A percentile compares a stretch with the other conserved stretches of the same genome.
Evolutionary conservation across 2,329 filamentous ascomycete species (phyloP).

Genomic region (Biscogniauxia mediterranea): DNA sequence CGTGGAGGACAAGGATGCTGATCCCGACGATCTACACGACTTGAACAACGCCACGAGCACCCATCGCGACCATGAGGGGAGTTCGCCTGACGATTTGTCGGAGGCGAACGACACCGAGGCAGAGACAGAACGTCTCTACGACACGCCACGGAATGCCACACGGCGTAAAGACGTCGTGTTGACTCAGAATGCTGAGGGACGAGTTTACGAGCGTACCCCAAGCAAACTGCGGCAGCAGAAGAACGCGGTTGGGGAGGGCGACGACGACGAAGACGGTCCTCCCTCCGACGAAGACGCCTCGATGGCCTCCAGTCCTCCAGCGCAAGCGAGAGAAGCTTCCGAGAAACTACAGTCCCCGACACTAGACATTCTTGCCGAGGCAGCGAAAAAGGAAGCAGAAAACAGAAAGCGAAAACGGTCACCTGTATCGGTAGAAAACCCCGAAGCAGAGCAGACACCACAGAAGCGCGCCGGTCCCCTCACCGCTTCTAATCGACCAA

Average conservation of each 20-base stretch:
- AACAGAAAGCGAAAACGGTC: conserved; percentile 36
- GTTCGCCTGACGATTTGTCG: conserved; percentile 54
- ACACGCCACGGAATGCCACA: conserved; percentile 68
- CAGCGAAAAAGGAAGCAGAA: conserved; percentile 31
- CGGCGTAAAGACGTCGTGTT: conserved; percentile 62
- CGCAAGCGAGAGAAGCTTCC: conserved; percentile 20
- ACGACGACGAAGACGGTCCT: conserved; percentile 38
- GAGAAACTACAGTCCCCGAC: conserved; percentile 30
- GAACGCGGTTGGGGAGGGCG: conserved; percentile 28
- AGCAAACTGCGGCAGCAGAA: conserved; percentile 65
- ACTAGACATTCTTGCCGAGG: conserved; percentile 32
- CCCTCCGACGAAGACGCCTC: conserved; percentile 34
- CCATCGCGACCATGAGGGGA: conserved; percentile 25
- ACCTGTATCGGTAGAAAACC: conserved; percentile 24
- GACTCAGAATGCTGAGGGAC: conserved; percentile 52
- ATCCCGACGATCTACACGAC: conserved; percentile 61
- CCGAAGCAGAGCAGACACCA: conserved; percentile 20
- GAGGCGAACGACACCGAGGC: conserved; percentile 74
- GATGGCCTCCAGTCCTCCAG: conserved; percentile 34
- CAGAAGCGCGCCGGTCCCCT: conserved; percentile 29
- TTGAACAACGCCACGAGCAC: conserved; percentile 29
- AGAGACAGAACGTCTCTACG: conserved; percentile 89
- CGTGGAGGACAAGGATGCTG: conserved; percentile 75
- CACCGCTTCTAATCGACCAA: conserved; percentile 25
- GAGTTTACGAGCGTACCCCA: conserved; percentile 64